Conservation (phyloP, 2,329 filamentous ascomycete species). For the Nothopassalora personata region DNA sequence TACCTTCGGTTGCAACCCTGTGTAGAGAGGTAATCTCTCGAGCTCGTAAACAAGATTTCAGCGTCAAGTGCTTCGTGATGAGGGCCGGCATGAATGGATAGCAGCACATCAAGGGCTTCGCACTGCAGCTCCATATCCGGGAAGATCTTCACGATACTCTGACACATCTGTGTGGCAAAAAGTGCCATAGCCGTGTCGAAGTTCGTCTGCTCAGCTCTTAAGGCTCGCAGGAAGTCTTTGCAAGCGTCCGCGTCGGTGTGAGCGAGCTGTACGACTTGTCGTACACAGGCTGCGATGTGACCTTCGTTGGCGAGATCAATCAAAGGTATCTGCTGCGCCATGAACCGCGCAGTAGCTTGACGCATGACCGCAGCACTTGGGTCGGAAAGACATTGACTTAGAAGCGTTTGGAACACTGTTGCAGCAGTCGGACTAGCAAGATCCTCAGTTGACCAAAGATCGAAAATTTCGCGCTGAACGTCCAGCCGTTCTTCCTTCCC, state of each 20-base stretch:
- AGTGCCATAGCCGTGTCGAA: background rate
- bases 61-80: background rate
- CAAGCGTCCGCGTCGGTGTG: constrained; percentile 16
- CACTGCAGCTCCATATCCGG: constrained; percentile 12
- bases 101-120: constrained; percentile 11
- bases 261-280: constrained; percentile 7
- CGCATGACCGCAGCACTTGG: constrained; percentile 10
- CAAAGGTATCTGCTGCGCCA: constrained; percentile 11
- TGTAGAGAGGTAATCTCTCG: background rate
- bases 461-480: background rate
- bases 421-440: background rate
- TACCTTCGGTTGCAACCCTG: constrained; percentile 15
- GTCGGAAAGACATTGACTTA: background rate
- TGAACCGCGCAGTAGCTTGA: constrained; percentile 17
- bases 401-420: background rate
- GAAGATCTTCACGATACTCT: constrained; percentile 2
- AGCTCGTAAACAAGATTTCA: background rate
- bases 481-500: background rate
- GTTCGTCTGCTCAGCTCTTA: background rate
- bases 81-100: background rate
- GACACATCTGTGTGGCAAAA: constrained; percentile 6
- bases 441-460: background rate
- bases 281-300: background rate
- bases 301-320: background rate
- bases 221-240: constrained; percentile 13